Percentiles rank a stretch among this genome's conserved stretches.
phyloP scores from a whole-genome alignment of 2,329 filamentous ascomycete species.

The Fusarium albidum region DNA sequence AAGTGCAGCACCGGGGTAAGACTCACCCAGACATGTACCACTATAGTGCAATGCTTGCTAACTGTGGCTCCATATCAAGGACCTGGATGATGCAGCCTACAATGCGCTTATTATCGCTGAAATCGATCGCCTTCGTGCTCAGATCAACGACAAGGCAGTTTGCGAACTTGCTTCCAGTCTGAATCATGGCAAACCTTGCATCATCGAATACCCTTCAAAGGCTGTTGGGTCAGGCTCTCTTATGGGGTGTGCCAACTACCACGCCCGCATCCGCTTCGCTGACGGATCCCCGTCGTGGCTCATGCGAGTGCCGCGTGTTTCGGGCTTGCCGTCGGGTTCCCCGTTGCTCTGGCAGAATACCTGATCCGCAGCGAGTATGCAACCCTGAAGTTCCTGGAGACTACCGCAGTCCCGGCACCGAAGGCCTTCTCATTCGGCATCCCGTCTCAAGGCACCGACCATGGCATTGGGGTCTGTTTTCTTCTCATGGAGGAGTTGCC shows the following conservation, averaged over 20 bases:
- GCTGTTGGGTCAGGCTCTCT: slow-evolving; percentile 28
- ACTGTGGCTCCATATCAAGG: background rate
- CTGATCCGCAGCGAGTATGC: slow-evolving; percentile 43
- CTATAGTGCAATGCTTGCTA: background rate
- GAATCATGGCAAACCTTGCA: slow-evolving; percentile 18
- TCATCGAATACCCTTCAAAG: slow-evolving; percentile 16
- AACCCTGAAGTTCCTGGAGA: slow-evolving; percentile 45
- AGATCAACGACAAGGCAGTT: slow-evolving; percentile 25
- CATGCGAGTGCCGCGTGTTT: slow-evolving; percentile 34
- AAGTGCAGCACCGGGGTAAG: background rate
- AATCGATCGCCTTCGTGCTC: slow-evolving; percentile 14
- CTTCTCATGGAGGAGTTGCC: slow-evolving; percentile 41
- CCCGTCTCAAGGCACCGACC: slow-evolving; percentile 32
- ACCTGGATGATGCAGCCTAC: slow-evolving; percentile 32
- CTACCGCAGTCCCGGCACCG: slow-evolving; percentile 41
- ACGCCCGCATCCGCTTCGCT: slow-evolving; percentile 41
- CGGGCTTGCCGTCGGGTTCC: slow-evolving; percentile 20
- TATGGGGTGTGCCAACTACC: slow-evolving; percentile 41
- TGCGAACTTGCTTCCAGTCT: slow-evolving; percentile 27
- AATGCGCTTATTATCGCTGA: slow-evolving; percentile 9
- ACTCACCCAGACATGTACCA: background rate
- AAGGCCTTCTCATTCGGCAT: slow-evolving; percentile 33
- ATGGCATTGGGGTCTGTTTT: slow-evolving; percentile 40
- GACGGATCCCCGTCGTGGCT: slow-evolving; percentile 40
- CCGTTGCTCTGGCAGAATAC: slow-evolving; percentile 36